These are phyloP conservation scores for Botryotinia convoluta DNA, from an alignment of 2,329 filamentous ascomycete species.

Conservation along the genomic window DNA sequence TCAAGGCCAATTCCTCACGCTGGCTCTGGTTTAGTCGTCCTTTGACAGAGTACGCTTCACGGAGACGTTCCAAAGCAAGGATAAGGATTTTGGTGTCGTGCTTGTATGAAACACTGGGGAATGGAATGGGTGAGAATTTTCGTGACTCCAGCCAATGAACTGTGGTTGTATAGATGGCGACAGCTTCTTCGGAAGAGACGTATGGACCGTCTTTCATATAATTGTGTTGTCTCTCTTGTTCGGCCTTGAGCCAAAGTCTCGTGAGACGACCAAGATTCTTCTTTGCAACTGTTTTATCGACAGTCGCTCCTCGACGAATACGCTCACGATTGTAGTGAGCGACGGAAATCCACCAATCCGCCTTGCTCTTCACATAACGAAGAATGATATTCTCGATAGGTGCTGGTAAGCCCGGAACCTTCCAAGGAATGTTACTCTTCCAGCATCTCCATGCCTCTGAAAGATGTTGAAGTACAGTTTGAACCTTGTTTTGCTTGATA, in stretches of 20 bases:
- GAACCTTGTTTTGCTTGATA: constrained; percentile 99
- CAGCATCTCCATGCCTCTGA: constrained; percentile 99
- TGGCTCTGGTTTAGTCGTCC: constrained; percentile 95
- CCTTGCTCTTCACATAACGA: constrained; percentile 98
- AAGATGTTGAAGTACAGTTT: constrained; percentile 93
- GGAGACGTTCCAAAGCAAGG: constrained; percentile 83
- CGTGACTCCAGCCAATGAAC: constrained; percentile 98
- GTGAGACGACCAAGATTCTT: constrained; percentile 97
- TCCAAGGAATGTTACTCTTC: constrained; percentile 99
- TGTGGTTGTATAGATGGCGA: constrained; percentile 97
- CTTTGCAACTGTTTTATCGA: constrained; percentile 99
- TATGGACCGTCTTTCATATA: constrained; percentile 99
- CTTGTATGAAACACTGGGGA: constrained; percentile 98
- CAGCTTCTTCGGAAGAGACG: constrained; percentile 95
- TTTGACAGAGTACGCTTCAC: constrained; percentile 97
- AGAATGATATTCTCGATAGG: constrained; percentile 99
- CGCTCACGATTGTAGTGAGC: constrained; percentile 98
- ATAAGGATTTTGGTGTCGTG: constrained; percentile 99
- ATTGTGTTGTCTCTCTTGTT: constrained; percentile 98
- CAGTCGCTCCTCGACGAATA: constrained; percentile 91
- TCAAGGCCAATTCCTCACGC: constrained; percentile 91
- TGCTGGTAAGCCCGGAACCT: constrained; percentile 92
- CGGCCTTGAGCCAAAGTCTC: constrained; percentile 93
- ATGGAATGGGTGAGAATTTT: constrained; percentile 98
- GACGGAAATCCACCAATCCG: constrained; percentile 99